Evolutionary conservation across 2,329 filamentous ascomycete genomes (phyloP), one percentile per base, ranked within the genome.

Genomic region (Ophidiomyces ophidiicola): DNA sequence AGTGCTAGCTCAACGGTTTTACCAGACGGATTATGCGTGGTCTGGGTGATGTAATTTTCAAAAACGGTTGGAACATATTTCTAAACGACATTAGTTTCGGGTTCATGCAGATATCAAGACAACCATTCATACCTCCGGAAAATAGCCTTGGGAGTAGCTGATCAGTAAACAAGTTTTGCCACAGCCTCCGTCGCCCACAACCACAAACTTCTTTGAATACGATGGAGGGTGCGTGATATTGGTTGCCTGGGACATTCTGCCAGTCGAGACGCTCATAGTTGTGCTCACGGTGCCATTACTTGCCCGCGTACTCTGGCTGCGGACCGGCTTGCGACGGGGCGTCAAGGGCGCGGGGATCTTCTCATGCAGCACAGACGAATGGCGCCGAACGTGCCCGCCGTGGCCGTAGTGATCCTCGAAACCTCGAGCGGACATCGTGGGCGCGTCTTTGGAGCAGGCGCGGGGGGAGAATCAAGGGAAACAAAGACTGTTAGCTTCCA

Each of bases 41-140:
- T 92, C 62, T 94, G 88, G 39, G 90, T 94, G 66, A 98, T 96
- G 74, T 98, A 98, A 70, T 98, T 98, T 59, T 98, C 90, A 61
- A 98, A 98, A 37, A 98, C 90, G 2, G 90, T 98, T 3, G 90
- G 90, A 28, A 98, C 90, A 55, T 98, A 98, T 96, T 94, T 96
- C 90, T 98, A 54, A 26, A 35, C 28, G 20, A 30, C 34, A 17
- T 15, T 12, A 14, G 32, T 30, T 20, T 49, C 28, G 31, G 29
- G 10, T 41, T 17, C 33, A 19, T 15, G 15, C 31, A 14, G 10
- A 21, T 30, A 26, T 38, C 36, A 36, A 29, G 14, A 19, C 36
- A 5, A 12, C n/a, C 8, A 32, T 19, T 10, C 6, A 39, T 32
- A 94, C 90, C 82, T 98, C 88, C 64, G 90, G 90, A 59, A 98